phyloP scores from a whole-genome alignment of 768 basidiomycete species.

The Mycena capillaripes region DNA sequence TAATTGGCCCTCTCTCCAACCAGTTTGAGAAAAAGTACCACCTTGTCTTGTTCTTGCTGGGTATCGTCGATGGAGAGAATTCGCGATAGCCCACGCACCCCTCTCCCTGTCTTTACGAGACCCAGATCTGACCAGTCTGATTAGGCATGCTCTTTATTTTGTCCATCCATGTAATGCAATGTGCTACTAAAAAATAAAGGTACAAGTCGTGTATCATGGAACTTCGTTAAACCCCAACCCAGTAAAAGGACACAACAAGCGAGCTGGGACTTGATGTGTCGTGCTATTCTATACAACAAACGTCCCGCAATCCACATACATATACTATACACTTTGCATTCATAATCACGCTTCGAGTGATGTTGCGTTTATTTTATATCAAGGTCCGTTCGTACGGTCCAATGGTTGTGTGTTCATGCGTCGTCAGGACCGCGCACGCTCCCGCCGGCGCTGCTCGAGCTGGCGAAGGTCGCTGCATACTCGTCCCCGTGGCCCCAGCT shows the following conservation, averaged over 20 bases:
- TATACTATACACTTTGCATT: conserved; percentile 11
- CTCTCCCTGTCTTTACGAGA: too few relatives aligned
- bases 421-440: conserved; percentile 20
- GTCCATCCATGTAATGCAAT: too few relatives aligned
- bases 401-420: background rate
- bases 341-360: background rate
- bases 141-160: too few relatives aligned
- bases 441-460: conserved; percentile 33
- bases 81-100: too few relatives aligned
- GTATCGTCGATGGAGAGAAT: too few relatives aligned
- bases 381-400: background rate
- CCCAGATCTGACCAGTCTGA: too few relatives aligned
- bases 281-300: background rate
- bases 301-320: conserved; percentile 15
- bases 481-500: conserved; percentile 30
- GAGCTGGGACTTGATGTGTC: background rate
- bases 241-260: background rate
- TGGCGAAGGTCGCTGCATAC: conserved; percentile 31
- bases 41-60: too few relatives aligned
- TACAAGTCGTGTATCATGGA: conserved; percentile 9
- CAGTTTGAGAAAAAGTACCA: too few relatives aligned
- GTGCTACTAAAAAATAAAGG: too few relatives aligned
- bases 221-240: background rate
- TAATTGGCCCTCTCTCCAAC: too few relatives aligned
- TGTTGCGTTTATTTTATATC: background rate